Base-by-base conservation (phyloP, 2,329 filamentous ascomycete species). In the Stromatinia cepivora region DNA sequence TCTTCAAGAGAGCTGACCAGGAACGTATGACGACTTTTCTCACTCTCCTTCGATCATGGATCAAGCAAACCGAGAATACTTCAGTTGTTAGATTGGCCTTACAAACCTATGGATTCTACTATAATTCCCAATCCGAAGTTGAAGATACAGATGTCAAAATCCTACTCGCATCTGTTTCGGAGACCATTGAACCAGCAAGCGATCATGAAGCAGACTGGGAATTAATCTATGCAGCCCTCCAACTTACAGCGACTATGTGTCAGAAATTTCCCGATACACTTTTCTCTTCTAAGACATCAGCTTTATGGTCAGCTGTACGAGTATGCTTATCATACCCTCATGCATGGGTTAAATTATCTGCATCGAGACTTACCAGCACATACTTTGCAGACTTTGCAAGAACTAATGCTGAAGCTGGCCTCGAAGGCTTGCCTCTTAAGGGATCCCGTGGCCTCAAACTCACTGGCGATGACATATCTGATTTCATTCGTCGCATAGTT, bases 91-190 rank as follows among this genome's bases (percentile, higher is more conserved):
- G 88, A 70, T 86, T 94, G 31, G 92, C 90, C 1, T 83, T 97
- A 66, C 91, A 95, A 77, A 88, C 91, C 42, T 97, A 94, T 81
- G 86, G 88, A 1, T 88, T 95, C 64, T 97, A 94, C 79, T 91
- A 97, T 70, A 91, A 95, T 70, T 86, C 86, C 0, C 87, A 87
- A 50, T 82, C 85, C 4, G 83, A 66, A 8, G n/a, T 82, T 2
- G 77, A 83, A 11, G 88, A 87, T 70, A 88, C 88, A 70, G 91
- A 97, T 75, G 61, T 79, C 13, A 46, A 69, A 1, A 72, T 76
- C 48, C 81, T 92, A 15, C 82, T 89, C 20, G 83, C 80, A 73
- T 86, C 82, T 69, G 82, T 87, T 11, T 77, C 85, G 9, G 79
- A 83, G 9, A 81, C 88, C 28, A 80, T 92, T 45, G 75, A 79